These are phyloP conservation scores for Hypholoma fasciculare DNA, from an alignment of 768 basidiomycete species.

Conservation along the genomic window DNA sequence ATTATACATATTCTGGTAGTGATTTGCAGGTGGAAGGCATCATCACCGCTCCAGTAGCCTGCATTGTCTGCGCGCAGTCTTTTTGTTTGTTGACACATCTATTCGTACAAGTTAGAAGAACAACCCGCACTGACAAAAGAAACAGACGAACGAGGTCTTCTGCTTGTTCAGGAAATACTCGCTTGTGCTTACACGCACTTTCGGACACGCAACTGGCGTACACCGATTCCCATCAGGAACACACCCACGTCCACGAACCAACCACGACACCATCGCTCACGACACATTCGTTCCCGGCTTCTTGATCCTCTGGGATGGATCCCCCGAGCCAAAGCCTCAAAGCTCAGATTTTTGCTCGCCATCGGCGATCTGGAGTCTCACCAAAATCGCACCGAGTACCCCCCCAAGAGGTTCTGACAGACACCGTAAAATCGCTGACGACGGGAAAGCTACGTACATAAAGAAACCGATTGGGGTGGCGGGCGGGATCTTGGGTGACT, in stretches of 20 bases:
- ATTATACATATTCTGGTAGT: too few species aligned
- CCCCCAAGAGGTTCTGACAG: slow-evolving; percentile 83
- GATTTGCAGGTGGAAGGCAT: too few species aligned
- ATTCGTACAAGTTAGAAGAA: too few species aligned
- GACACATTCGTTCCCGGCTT: slow-evolving; percentile 9
- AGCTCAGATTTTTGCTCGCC: slow-evolving; percentile 73
- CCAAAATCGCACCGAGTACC: slow-evolving; percentile 91
- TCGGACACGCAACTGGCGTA: slow-evolving; percentile 62
- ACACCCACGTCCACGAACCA: slow-evolving; percentile 84
- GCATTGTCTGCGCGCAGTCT: too few species aligned
- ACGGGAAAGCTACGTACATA: slow-evolving; percentile 95
- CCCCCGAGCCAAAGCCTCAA: slow-evolving; percentile 82
- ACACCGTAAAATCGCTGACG: slow-evolving; percentile 93
- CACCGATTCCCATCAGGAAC: slow-evolving; percentile 92
- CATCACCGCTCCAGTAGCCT: too few species aligned
- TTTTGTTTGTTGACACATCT: too few species aligned
- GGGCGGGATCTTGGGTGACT: slow-evolving; percentile 50
- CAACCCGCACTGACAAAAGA: too few species aligned
- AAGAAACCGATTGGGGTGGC: slow-evolving; percentile 87
- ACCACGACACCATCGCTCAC: slow-evolving; percentile 31
- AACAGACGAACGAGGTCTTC: too few species aligned
- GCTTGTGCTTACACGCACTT: slow-evolving; percentile 51
- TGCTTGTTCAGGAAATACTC: too few species aligned
- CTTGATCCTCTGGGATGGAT: slow-evolving; percentile 54
- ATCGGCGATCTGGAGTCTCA: slow-evolving; percentile 91